Base-by-base conservation (phyloP, 768 basidiomycete genomes). In the Lyophyllum atratum region DNA sequence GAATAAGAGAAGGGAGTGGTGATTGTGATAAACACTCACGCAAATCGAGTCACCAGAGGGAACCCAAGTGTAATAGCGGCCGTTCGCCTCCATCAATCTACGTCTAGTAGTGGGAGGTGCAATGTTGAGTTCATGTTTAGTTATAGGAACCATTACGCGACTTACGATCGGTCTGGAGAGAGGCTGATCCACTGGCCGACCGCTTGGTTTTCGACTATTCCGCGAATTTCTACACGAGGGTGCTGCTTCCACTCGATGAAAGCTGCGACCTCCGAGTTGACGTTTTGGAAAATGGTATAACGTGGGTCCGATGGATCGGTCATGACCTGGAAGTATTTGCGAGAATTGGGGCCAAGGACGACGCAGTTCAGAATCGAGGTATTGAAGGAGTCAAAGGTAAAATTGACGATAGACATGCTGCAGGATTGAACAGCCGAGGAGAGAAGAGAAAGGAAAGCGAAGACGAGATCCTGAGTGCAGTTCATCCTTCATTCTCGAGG, bases 301-400 rank as follows among this genome's bases (percentile, higher is more conserved):
- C 37, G 28, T 12, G 47, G 47, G 31, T 49, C 28, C 45, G 45
- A 24, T n/a, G 45, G 45, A 22, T 47, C 47, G 5, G 47, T 28
- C 47, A 49, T 49, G 47, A 49, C 47, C 28, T 49, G 29, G 47
- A 49, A 49, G 29, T 49, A 49, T 19, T 49, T 49, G 19, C 37
- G 37, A 14, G 37, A 39, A 9, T 15, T 6, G 8, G 37, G 37
- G 8, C 81, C 81, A 42, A 76, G 54, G 37, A 84, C 74, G 15
- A 61, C 69, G 58, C 75, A 80, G 63, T 81, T 74, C 21, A 80
- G 66, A 15, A 83, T 67, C 24, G 75, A 75, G 4, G 73, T 72
- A 51, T 70, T 76, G 58, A 76, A 68, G 25, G 75, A 66, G n/a
- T 71, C 70, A 68, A 80, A 79, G 11, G 66, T 65, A 63, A 77